Conservation (phyloP, 768 basidiomycete genomes). For the Russula abietina region DNA sequence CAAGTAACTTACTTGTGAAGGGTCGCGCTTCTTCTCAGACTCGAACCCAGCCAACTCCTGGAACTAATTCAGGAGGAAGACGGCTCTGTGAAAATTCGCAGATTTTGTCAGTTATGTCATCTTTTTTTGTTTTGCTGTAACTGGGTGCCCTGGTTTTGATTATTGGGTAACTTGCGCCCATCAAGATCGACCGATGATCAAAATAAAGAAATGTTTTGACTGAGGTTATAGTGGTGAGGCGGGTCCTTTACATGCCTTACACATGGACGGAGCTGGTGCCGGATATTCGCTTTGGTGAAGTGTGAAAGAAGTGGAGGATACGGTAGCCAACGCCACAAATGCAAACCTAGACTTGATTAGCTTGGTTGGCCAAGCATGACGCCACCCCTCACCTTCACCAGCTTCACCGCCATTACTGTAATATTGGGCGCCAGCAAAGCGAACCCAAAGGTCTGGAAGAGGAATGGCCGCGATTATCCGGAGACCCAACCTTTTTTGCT, state of each 20-base stretch:
- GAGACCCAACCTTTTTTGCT: conserved; percentile 4
- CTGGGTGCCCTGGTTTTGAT: background rate
- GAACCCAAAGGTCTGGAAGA: conserved; percentile 4
- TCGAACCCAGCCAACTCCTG: background rate
- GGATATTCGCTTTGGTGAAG: background rate
- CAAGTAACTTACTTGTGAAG: background rate
- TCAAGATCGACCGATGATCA: too few species aligned
- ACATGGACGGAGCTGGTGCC: background rate
- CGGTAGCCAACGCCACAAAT: background rate
- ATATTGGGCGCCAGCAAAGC: background rate
- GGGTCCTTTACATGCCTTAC: background rate
- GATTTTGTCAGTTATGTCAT: background rate
- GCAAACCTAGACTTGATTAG: background rate
- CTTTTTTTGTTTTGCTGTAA: background rate
- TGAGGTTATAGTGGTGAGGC: background rate
- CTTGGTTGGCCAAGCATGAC: background rate
- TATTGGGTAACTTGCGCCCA: background rate
- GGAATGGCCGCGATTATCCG: conserved; percentile 16
- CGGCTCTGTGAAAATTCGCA: too few species aligned
- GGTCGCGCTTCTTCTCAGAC: too few species aligned
- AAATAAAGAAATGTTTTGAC: background rate
- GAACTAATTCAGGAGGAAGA: background rate
- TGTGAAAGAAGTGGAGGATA: background rate
- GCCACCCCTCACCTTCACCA: background rate
- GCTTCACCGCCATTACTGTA: too few species aligned